phyloP scores from a whole-genome alignment of 441 rosid genomes.

The Rhodomyrtus psidioides region DNA sequence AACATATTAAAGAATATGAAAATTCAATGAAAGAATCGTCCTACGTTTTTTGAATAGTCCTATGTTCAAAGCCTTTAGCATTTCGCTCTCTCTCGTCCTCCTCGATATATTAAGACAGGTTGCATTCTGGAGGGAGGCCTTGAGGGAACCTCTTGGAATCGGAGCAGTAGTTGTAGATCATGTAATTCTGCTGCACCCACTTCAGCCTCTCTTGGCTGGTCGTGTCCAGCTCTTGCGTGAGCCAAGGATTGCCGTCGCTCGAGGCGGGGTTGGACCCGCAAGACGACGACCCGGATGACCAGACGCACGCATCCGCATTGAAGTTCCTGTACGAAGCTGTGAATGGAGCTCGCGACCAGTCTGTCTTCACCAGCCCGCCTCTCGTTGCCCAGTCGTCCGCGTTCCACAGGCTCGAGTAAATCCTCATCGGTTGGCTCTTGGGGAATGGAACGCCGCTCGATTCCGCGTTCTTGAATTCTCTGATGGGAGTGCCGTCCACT shows the following conservation, averaged over 20 bases:
- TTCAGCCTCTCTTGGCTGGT: conserved; percentile 5
- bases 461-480: conserved; percentile 25
- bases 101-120: conserved; percentile 4
- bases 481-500: conserved; percentile 11
- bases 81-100: neutral
- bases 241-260: neutral
- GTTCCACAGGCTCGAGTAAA: conserved; percentile 26
- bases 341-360: conserved; percentile 24
- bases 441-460: conserved; percentile 19
- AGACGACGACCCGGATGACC: conserved; percentile 4
- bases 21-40: neutral
- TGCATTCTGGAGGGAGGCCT: conserved; percentile 27
- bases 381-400: conserved; percentile 55
- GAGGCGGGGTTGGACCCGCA: neutral
- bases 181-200: conserved; percentile 15
- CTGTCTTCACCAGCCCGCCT: conserved; percentile 35
- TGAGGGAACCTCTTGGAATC: conserved; percentile 17
- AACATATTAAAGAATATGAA: neutral
- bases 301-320: conserved; percentile 13
- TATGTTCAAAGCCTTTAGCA: neutral
- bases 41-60: neutral
- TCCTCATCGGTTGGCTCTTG: conserved; percentile 17
- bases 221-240: neutral
- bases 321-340: conserved; percentile 19
- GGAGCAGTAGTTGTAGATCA: conserved; percentile 21